Evolutionary conservation across 306 rosid genomes (phyloP).

Genomic region (Luffa acutangula): DNA sequence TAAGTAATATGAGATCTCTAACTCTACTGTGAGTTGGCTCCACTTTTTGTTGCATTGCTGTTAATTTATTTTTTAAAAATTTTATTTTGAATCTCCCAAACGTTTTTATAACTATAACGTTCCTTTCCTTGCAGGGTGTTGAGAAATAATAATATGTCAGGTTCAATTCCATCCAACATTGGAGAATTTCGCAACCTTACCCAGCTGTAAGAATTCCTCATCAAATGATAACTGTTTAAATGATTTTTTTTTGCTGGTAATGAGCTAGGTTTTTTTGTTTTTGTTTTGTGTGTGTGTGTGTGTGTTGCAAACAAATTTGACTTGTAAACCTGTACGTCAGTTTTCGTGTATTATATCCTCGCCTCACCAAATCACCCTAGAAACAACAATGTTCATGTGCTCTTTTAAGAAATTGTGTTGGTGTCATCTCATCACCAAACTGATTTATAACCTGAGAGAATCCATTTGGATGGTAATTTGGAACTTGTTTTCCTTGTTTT

Average conservation of each 20-base stretch:
- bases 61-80: not conserved
- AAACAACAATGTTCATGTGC: not conserved
- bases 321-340: not conserved
- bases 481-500: not conserved
- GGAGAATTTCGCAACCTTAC: slow-evolving; percentile 39
- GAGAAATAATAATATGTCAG: slow-evolving; percentile 57
- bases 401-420: not conserved
- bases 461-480: not conserved
- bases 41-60: not conserved
- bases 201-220: slow-evolving; percentile 39
- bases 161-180: slow-evolving; percentile 50
- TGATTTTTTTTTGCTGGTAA: not conserved
- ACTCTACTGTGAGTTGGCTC: slow-evolving; percentile 33
- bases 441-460: not conserved
- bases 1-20: slow-evolving; percentile 56
- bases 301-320: not conserved
- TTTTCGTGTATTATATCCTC: not conserved
- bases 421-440: not conserved
- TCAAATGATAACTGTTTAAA: not conserved
- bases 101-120: not conserved
- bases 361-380: not conserved
- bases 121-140: slow-evolving; percentile 44
- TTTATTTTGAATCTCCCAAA: slow-evolving; percentile 9
- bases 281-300: not conserved
- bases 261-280: not conserved